phyloP scores from a whole-genome alignment of 805 yeast genomes.

The Kregervanrija delftensis region DNA sequence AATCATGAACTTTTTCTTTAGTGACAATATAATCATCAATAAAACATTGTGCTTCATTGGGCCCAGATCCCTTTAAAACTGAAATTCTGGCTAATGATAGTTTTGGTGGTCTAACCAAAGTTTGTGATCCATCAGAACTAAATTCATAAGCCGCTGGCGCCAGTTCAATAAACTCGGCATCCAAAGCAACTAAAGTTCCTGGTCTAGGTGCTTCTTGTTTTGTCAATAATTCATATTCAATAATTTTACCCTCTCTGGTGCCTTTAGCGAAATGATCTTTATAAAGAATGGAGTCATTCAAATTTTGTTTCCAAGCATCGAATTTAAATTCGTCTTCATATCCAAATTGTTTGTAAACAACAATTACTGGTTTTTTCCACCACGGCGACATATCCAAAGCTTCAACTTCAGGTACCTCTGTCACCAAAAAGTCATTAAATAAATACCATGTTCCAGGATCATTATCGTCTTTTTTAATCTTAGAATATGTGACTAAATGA shows the following conservation, averaged over 20 bases:
- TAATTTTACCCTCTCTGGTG: slow-evolving; percentile 47
- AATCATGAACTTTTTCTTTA: slow-evolving; percentile 66
- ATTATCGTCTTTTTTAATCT: slow-evolving; percentile 11
- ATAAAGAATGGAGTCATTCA: slow-evolving; percentile 62
- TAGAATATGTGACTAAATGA: slow-evolving; percentile 46
- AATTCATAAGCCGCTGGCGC: slow-evolving; percentile 77
- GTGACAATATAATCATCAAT: slow-evolving; percentile 90
- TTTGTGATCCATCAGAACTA: slow-evolving; percentile 61
- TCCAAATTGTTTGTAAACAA: slow-evolving; percentile 53
- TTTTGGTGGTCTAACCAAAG: slow-evolving; percentile 65
- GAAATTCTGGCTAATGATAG: slow-evolving; percentile 85
- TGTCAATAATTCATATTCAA: slow-evolving; percentile 66
- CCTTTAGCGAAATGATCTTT: slow-evolving; percentile 70
- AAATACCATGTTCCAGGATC: slow-evolving; percentile 52
- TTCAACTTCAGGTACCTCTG: slow-evolving; percentile 66
- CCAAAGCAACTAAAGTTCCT: slow-evolving; percentile 83
- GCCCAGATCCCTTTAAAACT: slow-evolving; percentile 70
- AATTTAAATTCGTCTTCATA: slow-evolving; percentile 35
- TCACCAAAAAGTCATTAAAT: slow-evolving; percentile 88
- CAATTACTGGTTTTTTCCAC: slow-evolving; percentile 81
- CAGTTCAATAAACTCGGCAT: slow-evolving; percentile 90
- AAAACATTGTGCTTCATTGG: slow-evolving; percentile 64
- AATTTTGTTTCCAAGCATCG: slow-evolving; percentile 42
- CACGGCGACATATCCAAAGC: slow-evolving; percentile 62
- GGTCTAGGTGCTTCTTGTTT: slow-evolving; percentile 62